Percentiles rank a stretch among this genome's conserved stretches.
Evolutionary conservation across 2,329 filamentous ascomycete species (phyloP).

Genomic region (Ceratocystis papillata): DNA sequence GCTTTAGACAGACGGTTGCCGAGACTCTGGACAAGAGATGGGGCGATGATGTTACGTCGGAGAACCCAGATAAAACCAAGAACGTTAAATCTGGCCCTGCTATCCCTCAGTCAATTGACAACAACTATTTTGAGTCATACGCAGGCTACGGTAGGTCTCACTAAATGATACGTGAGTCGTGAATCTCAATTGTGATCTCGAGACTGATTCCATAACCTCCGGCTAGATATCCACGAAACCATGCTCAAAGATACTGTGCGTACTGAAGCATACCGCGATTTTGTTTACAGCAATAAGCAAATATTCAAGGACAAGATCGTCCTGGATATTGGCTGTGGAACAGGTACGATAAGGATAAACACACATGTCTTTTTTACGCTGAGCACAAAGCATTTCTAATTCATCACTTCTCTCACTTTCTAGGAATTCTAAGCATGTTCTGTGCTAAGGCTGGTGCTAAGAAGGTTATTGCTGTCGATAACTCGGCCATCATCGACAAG

Average conservation of each 20-base stretch:
- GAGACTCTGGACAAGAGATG: constrained; percentile 56
- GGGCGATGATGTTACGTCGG: constrained; percentile 38
- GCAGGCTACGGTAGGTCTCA: constrained; percentile 44
- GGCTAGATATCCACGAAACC: constrained; percentile 81
- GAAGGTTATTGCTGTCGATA: constrained; percentile 82
- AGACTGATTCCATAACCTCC: not conserved
- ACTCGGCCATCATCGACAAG: constrained; percentile 79
- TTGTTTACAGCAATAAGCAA: constrained; percentile 84
- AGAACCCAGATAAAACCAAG: constrained; percentile 32
- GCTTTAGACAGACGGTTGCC: constrained; percentile 54
- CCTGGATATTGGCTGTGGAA: constrained; percentile 81
- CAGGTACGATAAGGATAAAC: constrained; percentile 33
- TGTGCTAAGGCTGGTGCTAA: constrained; percentile 81
- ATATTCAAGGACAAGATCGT: constrained; percentile 78
- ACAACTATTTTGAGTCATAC: constrained; percentile 52
- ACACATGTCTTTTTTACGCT: not conserved
- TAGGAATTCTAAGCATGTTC: constrained; percentile 85
- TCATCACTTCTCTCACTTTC: not conserved
- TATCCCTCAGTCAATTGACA: constrained; percentile 32
- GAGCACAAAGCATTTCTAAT: not conserved
- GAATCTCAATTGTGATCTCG: not conserved
- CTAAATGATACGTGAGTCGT: too few species aligned
- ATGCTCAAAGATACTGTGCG: constrained; percentile 88
- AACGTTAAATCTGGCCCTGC: constrained; percentile 25
- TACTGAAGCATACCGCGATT: constrained; percentile 87